Conservation (phyloP, 192 early-diverging fungal genomes). For the Backusella tarrabulga region DNA sequence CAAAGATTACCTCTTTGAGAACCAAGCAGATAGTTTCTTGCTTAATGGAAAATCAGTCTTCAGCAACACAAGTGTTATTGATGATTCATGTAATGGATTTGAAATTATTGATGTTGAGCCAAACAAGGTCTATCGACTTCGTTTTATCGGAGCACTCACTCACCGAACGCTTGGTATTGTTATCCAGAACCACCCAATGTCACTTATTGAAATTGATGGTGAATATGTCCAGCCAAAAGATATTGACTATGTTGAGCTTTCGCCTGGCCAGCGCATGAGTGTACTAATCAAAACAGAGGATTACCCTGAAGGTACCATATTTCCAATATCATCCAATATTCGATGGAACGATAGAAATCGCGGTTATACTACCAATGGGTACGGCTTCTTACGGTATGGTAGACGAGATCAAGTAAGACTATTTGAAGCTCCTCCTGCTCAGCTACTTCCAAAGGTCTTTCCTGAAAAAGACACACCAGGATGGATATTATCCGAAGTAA, state of each 20-base stretch:
- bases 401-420: not conserved
- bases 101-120: slow-evolving; percentile 20
- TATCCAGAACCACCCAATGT: slow-evolving; percentile 42
- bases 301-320: not conserved
- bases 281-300: slow-evolving; percentile 38
- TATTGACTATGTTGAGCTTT: slow-evolving; percentile 35
- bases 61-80: not conserved
- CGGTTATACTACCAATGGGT: not conserved
- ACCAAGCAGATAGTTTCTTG: slow-evolving; percentile 3
- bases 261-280: slow-evolving; percentile 45
- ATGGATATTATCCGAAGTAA: not conserved
- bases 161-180: slow-evolving; percentile 38
- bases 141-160: slow-evolving; percentile 39
- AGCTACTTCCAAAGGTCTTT: not conserved
- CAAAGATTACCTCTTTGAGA: not conserved
- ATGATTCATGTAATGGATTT: slow-evolving; percentile 11
- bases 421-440: not conserved
- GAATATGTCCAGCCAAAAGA: slow-evolving; percentile 36
- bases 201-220: slow-evolving; percentile 52
- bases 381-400: not conserved
- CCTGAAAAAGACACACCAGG: not conserved
- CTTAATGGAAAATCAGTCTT: slow-evolving; percentile 15
- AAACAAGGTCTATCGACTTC: slow-evolving; percentile 29
- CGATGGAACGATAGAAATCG: not conserved
- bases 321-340: not conserved